Evolutionary conservation across 345 rosid species (phyloP), one percentile per base, ranked within the genome.

Genomic region (Eucalyptus grandis): DNA sequence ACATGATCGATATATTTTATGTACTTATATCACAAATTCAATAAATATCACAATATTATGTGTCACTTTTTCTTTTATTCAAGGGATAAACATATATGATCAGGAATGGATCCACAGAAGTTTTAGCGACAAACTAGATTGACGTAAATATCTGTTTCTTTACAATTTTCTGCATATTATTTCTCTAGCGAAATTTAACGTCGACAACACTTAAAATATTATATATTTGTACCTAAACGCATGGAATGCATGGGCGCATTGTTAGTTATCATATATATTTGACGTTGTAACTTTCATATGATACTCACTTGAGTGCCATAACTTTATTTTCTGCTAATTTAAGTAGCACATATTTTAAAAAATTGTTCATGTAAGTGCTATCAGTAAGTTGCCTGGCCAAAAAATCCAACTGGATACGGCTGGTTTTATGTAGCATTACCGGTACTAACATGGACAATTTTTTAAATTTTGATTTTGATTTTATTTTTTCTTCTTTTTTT

Each of bases 321-420:
- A 56, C 62, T 56, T 21, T 56, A 34, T 54, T 21, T 56, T 22
- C 11, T 1, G 0, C 26, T 56, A 5, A 56, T 56, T 56, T 56
- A 9, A 22, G 27, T 56, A 56, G 2, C 4, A 1, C 56, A 19
- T 53, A 17, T 53, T 53, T 17, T 3, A 53, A 53, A 53, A 53
- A 53, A 53, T 7, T 53, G 9, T 8, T 56, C 27, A 56, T 56
- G 26, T 56, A 56, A 56, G 62, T 56, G 27, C 62, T 56, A 56
- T 56, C 13, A 9, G 1, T 10, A 21, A 56, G 56, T 56, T 56
- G 11, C 12, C 1, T 22, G 1, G 27, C 62, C 27, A 22, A 21
- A 56, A 56, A 56, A 56, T 56, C 30, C 27, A 9, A 56, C 0
- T 22, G 13, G 12, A 56, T 24, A 6, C 1, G 1, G 5, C 0